These are phyloP conservation scores for Coffea humblotiana DNA, from an alignment of 305 asterid species.

Conservation along the genomic window DNA sequence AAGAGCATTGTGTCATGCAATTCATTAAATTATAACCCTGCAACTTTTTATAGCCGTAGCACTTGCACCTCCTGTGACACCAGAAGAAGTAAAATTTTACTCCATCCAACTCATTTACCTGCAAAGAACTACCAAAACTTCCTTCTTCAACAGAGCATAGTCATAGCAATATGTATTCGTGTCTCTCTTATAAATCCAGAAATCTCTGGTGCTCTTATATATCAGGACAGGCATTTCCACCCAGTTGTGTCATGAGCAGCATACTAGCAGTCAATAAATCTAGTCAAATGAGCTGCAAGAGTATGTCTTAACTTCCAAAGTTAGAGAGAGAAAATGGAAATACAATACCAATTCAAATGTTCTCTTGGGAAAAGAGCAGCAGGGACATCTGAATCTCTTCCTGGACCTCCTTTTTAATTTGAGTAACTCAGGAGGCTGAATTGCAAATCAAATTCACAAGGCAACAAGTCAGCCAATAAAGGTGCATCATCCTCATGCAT, in stretches of 20 bases:
- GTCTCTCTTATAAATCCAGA: not conserved
- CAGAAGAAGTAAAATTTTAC: not conserved
- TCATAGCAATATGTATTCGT: not conserved
- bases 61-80: not conserved
- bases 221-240: not conserved
- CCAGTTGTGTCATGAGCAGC: not conserved
- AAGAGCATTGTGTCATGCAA: not conserved
- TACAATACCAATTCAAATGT: constrained; percentile 2
- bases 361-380: not conserved
- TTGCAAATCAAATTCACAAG: not conserved
- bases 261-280: not conserved
- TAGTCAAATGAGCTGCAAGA: not conserved
- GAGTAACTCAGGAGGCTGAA: not conserved
- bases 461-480: not conserved
- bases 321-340: not conserved
- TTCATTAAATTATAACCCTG: not conserved
- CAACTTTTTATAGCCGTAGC: not conserved
- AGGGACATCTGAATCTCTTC: not conserved
- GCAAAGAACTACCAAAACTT: not conserved
- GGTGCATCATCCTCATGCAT: constrained; percentile 36
- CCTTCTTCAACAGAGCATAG: not conserved
- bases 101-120: not conserved
- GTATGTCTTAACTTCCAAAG: not conserved
- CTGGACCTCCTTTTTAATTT: not conserved
- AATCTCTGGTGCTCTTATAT: not conserved